Evolutionary conservation across 371 early-diverging fungal species (phyloP), one percentile per base, ranked within the genome.

Genomic region (Apophysomyces trapeziformis): DNA sequence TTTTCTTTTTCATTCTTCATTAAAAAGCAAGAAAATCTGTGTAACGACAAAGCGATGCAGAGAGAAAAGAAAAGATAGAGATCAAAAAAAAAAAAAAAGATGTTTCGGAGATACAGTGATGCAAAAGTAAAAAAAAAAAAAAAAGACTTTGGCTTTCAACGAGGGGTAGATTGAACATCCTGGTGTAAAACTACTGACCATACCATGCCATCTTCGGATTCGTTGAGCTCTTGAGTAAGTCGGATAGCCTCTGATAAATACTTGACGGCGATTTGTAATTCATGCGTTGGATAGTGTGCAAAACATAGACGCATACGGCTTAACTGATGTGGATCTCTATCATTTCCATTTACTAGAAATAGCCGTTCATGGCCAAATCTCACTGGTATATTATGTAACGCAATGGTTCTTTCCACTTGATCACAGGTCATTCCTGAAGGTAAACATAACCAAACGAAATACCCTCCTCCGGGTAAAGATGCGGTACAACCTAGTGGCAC

Each of bases 381-480:
- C 12, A 78, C 45, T 21, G 66, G 62, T 36, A 78, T 44, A 0
- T 66, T 12, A 35, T 74, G 65, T 1, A 59, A 9, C 21, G 61
- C 38, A 2, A 70, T 75, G 11, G 64, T 60, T 13, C 65, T 46
- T 32, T 65, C 57, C 46, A 81, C 58, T 21, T 65, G 35, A 11
- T 16, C 35, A 37, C 63, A 64, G 12, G 37, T 57, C n/a, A 79
- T 44, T 5, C 71, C 64, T 1, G 16, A 8, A n/a, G 82, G 82
- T 18, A 82, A 41, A 14, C 59, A 68, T 7, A 82, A 36, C 82
- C 82, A 82, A 32, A 82, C 58, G 68, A 82, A 82, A 62, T 82
- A 82, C 1, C 82, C 82, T 1, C 82, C 79, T 26, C 38, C 58
- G 4, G 82, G 82, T 41, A 54, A 44, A 11, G 59, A 45, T 1